Evolutionary conservation across 2,329 filamentous ascomycete species (phyloP), one percentile per base, ranked within the genome.

Genomic region (Fonsecaea monophora): DNA sequence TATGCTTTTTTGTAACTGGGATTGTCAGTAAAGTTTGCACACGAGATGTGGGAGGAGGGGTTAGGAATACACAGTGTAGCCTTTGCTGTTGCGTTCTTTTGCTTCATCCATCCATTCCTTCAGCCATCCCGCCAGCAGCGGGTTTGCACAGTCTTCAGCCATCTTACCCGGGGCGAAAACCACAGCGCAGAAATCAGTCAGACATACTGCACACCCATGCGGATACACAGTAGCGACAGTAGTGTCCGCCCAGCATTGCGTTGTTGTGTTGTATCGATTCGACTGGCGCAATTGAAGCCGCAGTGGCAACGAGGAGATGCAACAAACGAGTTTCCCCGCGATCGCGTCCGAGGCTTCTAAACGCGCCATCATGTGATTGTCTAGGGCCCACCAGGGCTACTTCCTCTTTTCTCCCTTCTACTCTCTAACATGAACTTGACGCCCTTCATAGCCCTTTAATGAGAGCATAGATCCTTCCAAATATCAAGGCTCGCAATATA

Each of bases 61-160:
- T n/a, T 21, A 25, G 60, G 74, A 77, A 48, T 63, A 84, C 81
- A 82, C 80, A 56, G 84, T 86, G 30, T 88, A 79, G 25, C 89
- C 90, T 75, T 92, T 92, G 18, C 87, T 86, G 74, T 90, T 92
- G 54, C 85, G 85, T 71, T 92, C 87, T 57, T 85, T 83, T 12
- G 90, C 91, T 48, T 85, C 76, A 53, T 93, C 89, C 58, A 90
- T 84, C 90, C 89, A 92, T 80, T 93, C 90, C 74, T 91, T 89
- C 59, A 94, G 87, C 88, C 90, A 94, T 70, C 81, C 80, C 10
- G 94, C 83, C 8, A 92, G 83, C 48, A 92, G 82, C 4, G 91
- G 88, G 73, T 95, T 95, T 15, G 87, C 85, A 70, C 86, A 89
- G 13, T 74, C 72, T 58, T 80, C 77, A 12, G 74, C 74, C 78